Percentiles rank a stretch among this genome's conserved stretches.
Conservation (phyloP, 352 stramenopile species). For the Albugo candida region DNA sequence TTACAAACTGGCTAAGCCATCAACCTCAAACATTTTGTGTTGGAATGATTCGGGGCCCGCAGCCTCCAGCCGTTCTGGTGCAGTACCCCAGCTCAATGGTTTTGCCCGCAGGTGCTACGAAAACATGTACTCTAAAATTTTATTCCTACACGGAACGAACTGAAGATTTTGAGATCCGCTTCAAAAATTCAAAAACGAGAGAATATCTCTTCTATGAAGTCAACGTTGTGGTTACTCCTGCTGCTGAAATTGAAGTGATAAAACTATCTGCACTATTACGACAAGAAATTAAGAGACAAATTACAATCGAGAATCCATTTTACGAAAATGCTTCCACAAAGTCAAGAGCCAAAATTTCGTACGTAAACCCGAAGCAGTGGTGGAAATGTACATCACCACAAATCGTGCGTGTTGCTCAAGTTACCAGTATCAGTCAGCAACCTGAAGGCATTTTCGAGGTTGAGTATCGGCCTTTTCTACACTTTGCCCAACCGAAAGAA, state of each 20-base stretch:
- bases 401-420: slow-evolving; percentile 43
- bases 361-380: slow-evolving; percentile 39
- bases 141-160: slow-evolving; percentile 72
- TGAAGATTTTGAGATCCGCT: slow-evolving; percentile 31
- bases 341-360: slow-evolving; percentile 17
- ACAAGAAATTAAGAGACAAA: slow-evolving; percentile 49
- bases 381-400: slow-evolving; percentile 65
- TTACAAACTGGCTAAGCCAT: slow-evolving; percentile 79
- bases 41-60: slow-evolving; percentile 21
- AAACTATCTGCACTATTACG: slow-evolving; percentile 70
- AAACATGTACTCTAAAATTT: slow-evolving; percentile 77
- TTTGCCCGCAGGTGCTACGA: slow-evolving; percentile 25
- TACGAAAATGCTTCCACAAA: slow-evolving; percentile 6
- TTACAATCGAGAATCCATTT: slow-evolving; percentile 86
- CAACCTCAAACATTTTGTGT: slow-evolving; percentile 59
- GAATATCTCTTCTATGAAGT: slow-evolving; percentile 73
- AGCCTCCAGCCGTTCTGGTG: slow-evolving; percentile 25
- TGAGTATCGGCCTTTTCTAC: slow-evolving; percentile 72
- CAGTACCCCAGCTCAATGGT: slow-evolving; percentile 50
- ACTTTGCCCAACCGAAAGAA: slow-evolving; percentile 21
- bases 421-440: slow-evolving; percentile 45
- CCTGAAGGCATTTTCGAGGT: slow-evolving; percentile 77
- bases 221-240: slow-evolving; percentile 25
- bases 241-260: slow-evolving; percentile 55
- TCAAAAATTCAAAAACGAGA: slow-evolving; percentile 62